These are phyloP conservation scores for Podospora bellae-mahoneyi DNA, from an alignment of 495 filamentous ascomycete genomes.

Conservation along the genomic window DNA sequence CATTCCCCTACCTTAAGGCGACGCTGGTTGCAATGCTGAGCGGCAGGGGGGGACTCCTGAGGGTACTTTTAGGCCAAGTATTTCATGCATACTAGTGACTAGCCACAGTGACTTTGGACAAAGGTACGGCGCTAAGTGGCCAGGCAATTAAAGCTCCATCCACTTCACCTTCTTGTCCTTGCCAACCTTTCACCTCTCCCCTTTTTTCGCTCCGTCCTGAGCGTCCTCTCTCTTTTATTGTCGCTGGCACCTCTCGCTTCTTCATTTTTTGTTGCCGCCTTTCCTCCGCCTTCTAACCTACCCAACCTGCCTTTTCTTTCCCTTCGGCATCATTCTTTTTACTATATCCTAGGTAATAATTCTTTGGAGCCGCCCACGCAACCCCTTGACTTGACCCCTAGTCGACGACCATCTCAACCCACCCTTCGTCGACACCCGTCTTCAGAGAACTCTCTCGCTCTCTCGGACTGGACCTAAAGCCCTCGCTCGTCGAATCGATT, in stretches of 20 bases:
- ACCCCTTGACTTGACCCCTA: neutral
- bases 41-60: conserved; percentile 6
- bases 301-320: conserved; percentile 28
- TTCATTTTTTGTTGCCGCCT: conserved; percentile 27
- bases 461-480: conserved; percentile 27
- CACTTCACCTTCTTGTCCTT: conserved; percentile 19
- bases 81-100: conserved; percentile 2
- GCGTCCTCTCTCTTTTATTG: conserved; percentile 18
- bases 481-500: neutral
- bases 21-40: conserved; percentile 15
- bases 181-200: conserved; percentile 27
- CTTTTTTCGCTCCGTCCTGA: conserved; percentile 20
- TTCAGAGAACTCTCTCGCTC: conserved; percentile 20
- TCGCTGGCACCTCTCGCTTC: conserved; percentile 27
- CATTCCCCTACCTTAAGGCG: neutral
- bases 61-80: conserved; percentile 2
- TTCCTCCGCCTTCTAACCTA: conserved; percentile 18
- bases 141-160: conserved; percentile 31
- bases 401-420: conserved; percentile 11
- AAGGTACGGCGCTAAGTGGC: conserved; percentile 14
- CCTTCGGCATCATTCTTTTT: conserved; percentile 27
- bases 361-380: neutral
- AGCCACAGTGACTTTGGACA: conserved; percentile 4
- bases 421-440: conserved; percentile 9
- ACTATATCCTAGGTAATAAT: conserved; percentile 13